These are phyloP conservation scores for Massariosphaeria phaeospora DNA, from an alignment of 495 filamentous ascomycete genomes.

Conservation along the genomic window DNA sequence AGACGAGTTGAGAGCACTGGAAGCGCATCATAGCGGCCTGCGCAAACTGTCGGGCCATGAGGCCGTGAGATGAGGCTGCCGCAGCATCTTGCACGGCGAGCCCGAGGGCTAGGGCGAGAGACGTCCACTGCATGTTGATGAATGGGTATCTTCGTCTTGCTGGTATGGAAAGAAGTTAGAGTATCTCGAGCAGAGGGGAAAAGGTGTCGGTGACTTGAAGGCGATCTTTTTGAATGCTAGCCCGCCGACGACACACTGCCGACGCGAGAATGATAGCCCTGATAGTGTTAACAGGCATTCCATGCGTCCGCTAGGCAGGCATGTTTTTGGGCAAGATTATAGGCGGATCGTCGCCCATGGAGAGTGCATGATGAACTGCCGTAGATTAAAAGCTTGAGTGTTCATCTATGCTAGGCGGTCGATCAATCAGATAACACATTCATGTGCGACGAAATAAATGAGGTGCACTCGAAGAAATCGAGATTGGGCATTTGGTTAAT, in stretches of 20 bases:
- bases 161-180: neutral
- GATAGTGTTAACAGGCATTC: slow-evolving; percentile 14
- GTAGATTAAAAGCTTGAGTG: slow-evolving; percentile 21
- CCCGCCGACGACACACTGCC: slow-evolving; percentile 2
- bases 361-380: slow-evolving; percentile 11
- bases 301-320: neutral
- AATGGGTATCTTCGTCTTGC: neutral
- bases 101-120: slow-evolving; percentile 11
- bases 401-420: slow-evolving; percentile 1
- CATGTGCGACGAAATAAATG: neutral
- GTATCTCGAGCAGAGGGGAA: neutral
- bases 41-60: slow-evolving; percentile 24
- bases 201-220: slow-evolving; percentile 3
- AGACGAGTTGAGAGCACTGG: slow-evolving; percentile 23
- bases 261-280: no score
- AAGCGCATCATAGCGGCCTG: slow-evolving; percentile 31
- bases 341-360: slow-evolving; percentile 12
- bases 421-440: slow-evolving; percentile 1
- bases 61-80: slow-evolving; percentile 9
- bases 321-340: neutral
- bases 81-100: slow-evolving; percentile 6
- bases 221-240: neutral
- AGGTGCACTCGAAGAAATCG: neutral
- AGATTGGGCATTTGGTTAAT: no score
- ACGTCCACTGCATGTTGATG: slow-evolving; percentile 19